Percentiles rank a stretch among this genome's conserved stretches.
Conservation (phyloP, 352 stramenopile species). For the Vaucheria bursata region DNA sequence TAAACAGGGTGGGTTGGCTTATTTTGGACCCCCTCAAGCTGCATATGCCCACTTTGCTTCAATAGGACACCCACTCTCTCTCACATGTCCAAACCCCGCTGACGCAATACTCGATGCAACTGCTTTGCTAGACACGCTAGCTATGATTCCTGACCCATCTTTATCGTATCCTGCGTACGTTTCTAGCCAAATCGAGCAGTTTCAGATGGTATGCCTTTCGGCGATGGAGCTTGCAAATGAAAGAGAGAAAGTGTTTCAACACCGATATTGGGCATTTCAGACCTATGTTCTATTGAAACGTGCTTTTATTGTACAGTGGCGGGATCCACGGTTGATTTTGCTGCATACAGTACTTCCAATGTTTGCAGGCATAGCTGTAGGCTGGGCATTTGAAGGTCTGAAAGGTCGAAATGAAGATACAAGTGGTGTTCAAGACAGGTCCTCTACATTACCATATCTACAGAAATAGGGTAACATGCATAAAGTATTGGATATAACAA, state of each 20-base stretch:
- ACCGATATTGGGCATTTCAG: too few species aligned
- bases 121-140: too few species aligned
- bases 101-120: slow-evolving; percentile 22
- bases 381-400: slow-evolving; percentile 20
- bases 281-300: slow-evolving; percentile 13
- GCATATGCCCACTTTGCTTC: slow-evolving; percentile 16
- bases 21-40: slow-evolving; percentile 11
- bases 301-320: neutral
- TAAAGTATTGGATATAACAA: too few species aligned
- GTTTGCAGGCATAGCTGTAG: slow-evolving; percentile 14
- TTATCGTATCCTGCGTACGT: neutral
- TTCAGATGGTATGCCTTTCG: too few species aligned
- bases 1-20: slow-evolving; percentile 12
- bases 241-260: neutral
- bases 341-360: slow-evolving; percentile 22
- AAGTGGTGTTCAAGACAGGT: slow-evolving; percentile 18
- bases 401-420: slow-evolving; percentile 18
- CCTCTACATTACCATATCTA: too few species aligned
- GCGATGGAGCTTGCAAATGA: neutral
- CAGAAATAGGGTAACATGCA: too few species aligned
- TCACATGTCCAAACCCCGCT: slow-evolving; percentile 13
- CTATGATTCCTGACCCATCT: neutral
- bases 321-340: slow-evolving; percentile 17
- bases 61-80: slow-evolving; percentile 13
- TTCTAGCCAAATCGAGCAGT: too few species aligned